phyloP scores from a whole-genome alignment of 2,329 filamentous ascomycete species.

The Mycosphaerella sp. region DNA sequence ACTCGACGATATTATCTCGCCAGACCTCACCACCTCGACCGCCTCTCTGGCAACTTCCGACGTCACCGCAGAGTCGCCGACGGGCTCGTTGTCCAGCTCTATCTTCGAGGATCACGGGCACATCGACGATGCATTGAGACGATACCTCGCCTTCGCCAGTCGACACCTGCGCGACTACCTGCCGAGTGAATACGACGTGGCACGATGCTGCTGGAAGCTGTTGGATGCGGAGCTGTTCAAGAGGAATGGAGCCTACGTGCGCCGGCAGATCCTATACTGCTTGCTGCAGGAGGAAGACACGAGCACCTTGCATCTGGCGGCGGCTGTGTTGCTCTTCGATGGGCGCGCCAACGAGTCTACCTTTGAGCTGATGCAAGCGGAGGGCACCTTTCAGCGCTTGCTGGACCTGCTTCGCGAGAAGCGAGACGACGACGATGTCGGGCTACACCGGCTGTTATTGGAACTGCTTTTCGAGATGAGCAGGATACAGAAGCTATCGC shows the following conservation, averaged over 20 bases:
- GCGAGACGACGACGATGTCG: constrained; percentile 32
- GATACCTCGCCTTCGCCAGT: constrained; percentile 73
- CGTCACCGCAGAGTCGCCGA: constrained; percentile 39
- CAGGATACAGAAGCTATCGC: constrained; percentile 72
- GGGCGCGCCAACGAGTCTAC: constrained; percentile 69
- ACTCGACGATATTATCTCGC: constrained; percentile 56
- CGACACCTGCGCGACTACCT: constrained; percentile 66
- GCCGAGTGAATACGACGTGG: constrained; percentile 69
- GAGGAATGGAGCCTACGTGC: constrained; percentile 74
- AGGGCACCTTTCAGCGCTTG: constrained; percentile 75
- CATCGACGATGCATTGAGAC: constrained; percentile 80
- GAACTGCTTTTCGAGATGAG: constrained; percentile 96
- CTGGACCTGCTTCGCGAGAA: constrained; percentile 70
- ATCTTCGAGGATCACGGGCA: constrained; percentile 50
- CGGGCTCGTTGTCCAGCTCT: constrained; percentile 46
- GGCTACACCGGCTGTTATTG: constrained; percentile 70
- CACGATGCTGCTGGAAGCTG: constrained; percentile 71
- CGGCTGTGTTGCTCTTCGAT: constrained; percentile 79
- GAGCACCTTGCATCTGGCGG: constrained; percentile 71
- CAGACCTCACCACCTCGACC: background rate
- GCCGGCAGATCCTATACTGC: constrained; percentile 86
- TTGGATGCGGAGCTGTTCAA: constrained; percentile 68
- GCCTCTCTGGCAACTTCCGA: background rate
- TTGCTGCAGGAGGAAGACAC: constrained; percentile 79
- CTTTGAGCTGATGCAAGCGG: constrained; percentile 80